Evolutionary conservation across 2,329 filamentous ascomycete genomes (phyloP).

Genomic region (Microsporum canis): DNA sequence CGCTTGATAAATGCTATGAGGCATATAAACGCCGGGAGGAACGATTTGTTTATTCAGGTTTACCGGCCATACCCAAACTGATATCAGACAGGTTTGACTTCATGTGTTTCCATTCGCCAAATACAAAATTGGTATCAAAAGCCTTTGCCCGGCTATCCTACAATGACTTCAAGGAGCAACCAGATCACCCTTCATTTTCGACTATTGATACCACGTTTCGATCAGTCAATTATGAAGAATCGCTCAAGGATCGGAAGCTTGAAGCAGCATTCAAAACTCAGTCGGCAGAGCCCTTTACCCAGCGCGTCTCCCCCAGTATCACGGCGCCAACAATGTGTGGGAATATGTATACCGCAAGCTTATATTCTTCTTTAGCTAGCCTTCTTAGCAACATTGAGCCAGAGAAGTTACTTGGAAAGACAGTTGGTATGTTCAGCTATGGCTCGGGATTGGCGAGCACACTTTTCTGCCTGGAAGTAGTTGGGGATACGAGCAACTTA

Average conservation of each 20-base stretch:
- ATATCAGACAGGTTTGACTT: slow-evolving; percentile 64
- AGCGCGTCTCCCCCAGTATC: slow-evolving; percentile 61
- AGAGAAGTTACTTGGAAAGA: slow-evolving; percentile 56
- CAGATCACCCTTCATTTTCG: slow-evolving; percentile 55
- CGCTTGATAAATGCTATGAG: slow-evolving; percentile 66
- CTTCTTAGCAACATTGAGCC: slow-evolving; percentile 54
- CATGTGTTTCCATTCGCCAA: slow-evolving; percentile 71
- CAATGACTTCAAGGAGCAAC: slow-evolving; percentile 68
- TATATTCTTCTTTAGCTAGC: slow-evolving; percentile 46
- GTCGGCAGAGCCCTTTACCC: slow-evolving; percentile 72
- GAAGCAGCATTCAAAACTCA: slow-evolving; percentile 80
- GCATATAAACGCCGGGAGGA: slow-evolving; percentile 66
- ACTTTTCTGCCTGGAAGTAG: slow-evolving; percentile 55
- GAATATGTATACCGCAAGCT: slow-evolving; percentile 53
- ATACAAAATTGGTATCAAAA: slow-evolving; percentile 78
- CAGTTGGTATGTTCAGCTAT: slow-evolving; percentile 66
- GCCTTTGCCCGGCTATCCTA: slow-evolving; percentile 74
- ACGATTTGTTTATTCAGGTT: slow-evolving; percentile 36
- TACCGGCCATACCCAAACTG: slow-evolving; percentile 33
- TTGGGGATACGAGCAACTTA: slow-evolving; percentile 57
- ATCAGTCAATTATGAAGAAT: slow-evolving; percentile 68
- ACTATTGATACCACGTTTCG: slow-evolving; percentile 65
- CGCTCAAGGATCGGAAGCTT: slow-evolving; percentile 65
- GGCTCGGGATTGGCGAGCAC: slow-evolving; percentile 66
- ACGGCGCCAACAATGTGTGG: slow-evolving; percentile 65